phyloP scores from a whole-genome alignment of 441 rosid genomes.

The Eugenia klotzschiana region DNA sequence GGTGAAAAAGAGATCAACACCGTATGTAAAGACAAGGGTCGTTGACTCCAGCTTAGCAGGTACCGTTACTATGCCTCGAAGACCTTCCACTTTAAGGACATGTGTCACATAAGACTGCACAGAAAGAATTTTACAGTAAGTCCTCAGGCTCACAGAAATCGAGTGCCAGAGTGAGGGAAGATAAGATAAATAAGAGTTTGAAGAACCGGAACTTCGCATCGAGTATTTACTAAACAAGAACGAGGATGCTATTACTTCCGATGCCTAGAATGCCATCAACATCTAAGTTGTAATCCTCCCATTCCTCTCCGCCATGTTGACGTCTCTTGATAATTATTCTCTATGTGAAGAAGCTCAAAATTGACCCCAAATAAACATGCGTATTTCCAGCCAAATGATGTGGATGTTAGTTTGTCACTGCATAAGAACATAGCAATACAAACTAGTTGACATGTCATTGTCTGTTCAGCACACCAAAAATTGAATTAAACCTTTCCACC shows the following conservation, averaged over 20 bases:
- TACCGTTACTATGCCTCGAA: slow-evolving; percentile 64
- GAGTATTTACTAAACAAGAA: neutral
- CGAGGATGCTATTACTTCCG: neutral
- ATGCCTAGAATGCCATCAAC: neutral
- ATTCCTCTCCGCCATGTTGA: neutral
- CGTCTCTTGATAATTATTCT: neutral
- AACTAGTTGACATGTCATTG: neutral
- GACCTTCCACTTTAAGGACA: slow-evolving; percentile 70
- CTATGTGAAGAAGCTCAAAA: neutral
- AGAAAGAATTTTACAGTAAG: neutral
- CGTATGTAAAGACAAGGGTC: slow-evolving; percentile 74
- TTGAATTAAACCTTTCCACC: neutral
- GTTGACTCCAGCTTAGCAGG: slow-evolving; percentile 95
- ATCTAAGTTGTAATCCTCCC: neutral
- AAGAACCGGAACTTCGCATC: neutral
- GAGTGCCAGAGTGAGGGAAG: neutral
- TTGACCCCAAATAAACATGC: neutral
- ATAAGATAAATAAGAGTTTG: neutral
- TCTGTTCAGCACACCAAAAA: neutral
- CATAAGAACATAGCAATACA: neutral
- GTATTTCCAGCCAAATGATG: neutral
- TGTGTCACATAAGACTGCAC: slow-evolving; percentile 80
- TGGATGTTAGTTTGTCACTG: neutral
- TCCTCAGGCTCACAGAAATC: neutral
- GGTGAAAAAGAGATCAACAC: slow-evolving; percentile 88